Conservation (phyloP, 176 grass and related monocot genomes). For the Carex kokanica region DNA sequence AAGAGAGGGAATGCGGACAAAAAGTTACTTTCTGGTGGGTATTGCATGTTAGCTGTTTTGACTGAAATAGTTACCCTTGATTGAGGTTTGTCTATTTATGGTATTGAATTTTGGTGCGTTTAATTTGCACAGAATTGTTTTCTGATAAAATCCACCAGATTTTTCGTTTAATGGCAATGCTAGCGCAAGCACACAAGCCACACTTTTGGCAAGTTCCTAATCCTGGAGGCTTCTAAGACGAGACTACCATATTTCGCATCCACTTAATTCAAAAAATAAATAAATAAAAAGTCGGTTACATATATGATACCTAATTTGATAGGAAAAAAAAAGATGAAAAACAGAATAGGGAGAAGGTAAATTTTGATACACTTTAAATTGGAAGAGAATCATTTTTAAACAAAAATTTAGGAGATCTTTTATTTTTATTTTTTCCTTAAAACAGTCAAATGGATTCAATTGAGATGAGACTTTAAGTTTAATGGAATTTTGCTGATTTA, state of each 20-base stretch:
- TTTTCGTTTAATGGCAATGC: not conserved
- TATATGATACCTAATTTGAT: too few species aligned
- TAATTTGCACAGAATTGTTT: not conserved
- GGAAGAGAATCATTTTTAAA: too few species aligned
- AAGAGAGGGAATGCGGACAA: conserved; percentile 20
- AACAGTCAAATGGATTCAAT: not conserved
- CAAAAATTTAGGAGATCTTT: too few species aligned
- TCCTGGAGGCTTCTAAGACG: not conserved
- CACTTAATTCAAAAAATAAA: not conserved
- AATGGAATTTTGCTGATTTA: not conserved
- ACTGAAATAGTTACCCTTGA: not conserved
- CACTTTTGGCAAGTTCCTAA: not conserved
- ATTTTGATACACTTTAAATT: too few species aligned
- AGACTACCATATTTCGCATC: not conserved
- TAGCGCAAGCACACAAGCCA: not conserved
- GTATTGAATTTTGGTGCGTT: not conserved
- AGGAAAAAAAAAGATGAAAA: too few species aligned
- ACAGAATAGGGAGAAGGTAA: too few species aligned
- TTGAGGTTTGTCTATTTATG: not conserved
- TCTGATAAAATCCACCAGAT: conserved; percentile 10
- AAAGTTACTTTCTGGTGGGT: conserved; percentile 26
- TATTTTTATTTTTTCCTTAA: not conserved
- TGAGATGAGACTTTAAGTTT: not conserved
- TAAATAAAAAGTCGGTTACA: too few species aligned
- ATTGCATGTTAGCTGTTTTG: conserved; percentile 18